Evolutionary conservation across 768 basidiomycete species (phyloP).

Genomic region (Mycena galopus): DNA sequence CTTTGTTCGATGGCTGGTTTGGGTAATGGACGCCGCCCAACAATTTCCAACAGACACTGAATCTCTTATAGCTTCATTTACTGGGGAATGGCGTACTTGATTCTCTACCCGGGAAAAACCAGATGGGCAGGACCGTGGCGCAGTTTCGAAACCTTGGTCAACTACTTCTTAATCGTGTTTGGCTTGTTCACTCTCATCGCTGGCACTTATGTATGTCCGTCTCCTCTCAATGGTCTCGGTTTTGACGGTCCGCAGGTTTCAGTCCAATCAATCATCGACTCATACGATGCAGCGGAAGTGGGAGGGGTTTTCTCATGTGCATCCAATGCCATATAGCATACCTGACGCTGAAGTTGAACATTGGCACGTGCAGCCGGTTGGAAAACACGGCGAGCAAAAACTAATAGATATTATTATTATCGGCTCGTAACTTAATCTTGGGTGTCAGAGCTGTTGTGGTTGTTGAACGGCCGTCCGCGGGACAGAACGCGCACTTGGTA

Average conservation of each 20-base stretch:
- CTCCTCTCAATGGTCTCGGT: background rate
- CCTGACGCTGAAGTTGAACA: background rate
- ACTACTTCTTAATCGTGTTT: conserved; percentile 46
- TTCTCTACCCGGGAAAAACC: conserved; percentile 43
- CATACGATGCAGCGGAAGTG: conserved; percentile 45
- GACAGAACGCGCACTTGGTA: no score
- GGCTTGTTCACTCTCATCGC: conserved; percentile 47
- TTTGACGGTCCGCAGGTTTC: conserved; percentile 44
- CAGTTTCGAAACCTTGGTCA: conserved; percentile 46
- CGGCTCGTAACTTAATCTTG: no score
- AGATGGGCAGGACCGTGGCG: conserved; percentile 45
- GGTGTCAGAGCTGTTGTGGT: no score
- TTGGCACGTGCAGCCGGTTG: conserved; percentile 3
- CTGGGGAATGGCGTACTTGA: conserved; percentile 52
- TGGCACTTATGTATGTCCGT: conserved; percentile 47
- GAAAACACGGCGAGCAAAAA: background rate
- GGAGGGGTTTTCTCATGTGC: conserved; percentile 51
- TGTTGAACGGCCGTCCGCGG: no score
- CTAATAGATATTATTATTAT: background rate
- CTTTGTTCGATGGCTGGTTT: conserved; percentile 48
- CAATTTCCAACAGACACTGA: background rate
- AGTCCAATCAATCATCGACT: conserved; percentile 52
- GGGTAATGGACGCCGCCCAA: conserved; percentile 20
- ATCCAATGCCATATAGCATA: conserved; percentile 45
- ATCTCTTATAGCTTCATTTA: conserved; percentile 45